Percentiles rank a stretch among this genome's conserved stretches.
Conservation (phyloP, 352 stramenopile genomes). For the Phytophthora pistaciae region DNA sequence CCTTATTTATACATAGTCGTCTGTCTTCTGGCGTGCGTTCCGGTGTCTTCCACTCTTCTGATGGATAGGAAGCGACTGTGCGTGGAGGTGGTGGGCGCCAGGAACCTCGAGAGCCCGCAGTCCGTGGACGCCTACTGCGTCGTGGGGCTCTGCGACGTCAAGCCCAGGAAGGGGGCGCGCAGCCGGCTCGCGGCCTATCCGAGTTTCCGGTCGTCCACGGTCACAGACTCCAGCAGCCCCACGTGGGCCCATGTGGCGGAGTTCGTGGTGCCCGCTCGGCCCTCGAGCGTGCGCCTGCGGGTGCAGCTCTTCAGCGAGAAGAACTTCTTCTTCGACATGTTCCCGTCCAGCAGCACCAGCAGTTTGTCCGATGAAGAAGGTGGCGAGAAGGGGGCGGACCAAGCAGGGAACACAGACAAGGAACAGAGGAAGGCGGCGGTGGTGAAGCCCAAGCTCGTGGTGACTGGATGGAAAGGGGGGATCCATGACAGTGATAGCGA, state of each 20-base stretch:
- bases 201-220: constrained; percentile 40
- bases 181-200: constrained; percentile 17
- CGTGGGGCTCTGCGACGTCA: constrained; percentile 46
- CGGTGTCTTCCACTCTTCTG: constrained; percentile 5
- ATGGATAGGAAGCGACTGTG: constrained; percentile 58
- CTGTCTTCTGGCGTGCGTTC: constrained; percentile 7
- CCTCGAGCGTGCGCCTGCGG: constrained; percentile 30
- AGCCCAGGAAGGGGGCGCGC: constrained; percentile 17
- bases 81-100: constrained; percentile 73
- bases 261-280: constrained; percentile 37
- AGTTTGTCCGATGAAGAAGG: constrained; percentile 21
- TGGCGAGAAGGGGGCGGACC: neutral
- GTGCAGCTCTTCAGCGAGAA: constrained; percentile 79
- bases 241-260: constrained; percentile 57
- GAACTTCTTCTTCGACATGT: constrained; percentile 91
- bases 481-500: constrained; percentile 58
- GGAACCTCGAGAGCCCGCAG: constrained; percentile 72
- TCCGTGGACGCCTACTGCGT: constrained; percentile 78
- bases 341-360: constrained; percentile 43
- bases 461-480: constrained; percentile 25
- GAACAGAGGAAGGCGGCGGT: constrained; percentile 13
- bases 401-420: neutral
- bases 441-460: constrained; percentile 20
- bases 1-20: constrained; percentile 18
- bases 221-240: constrained; percentile 44